Base-by-base conservation (phyloP, 306 rosid genomes). In the Acacia confusa region DNA sequence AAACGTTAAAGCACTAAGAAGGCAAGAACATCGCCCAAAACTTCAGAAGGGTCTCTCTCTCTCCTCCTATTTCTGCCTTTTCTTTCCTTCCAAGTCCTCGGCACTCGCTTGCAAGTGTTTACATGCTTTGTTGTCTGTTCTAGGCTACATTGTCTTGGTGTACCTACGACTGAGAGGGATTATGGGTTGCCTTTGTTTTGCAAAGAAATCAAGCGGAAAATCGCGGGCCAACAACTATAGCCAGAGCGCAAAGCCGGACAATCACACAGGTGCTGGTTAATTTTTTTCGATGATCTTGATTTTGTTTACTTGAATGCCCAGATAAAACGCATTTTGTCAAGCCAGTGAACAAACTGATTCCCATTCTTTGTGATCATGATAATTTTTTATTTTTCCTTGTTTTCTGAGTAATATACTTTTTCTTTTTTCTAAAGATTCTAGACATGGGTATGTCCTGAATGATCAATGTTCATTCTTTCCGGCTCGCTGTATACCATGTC, bases 151-250 rank as follows among this genome's bases (percentile, higher is more conserved):
- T 52, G 77, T 40, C 52, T 66, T 72, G 63, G 45, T 32, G 41
- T 67, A 79, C 78, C 88, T 70, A 61, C 6, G 77, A 70, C 85
- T 65, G 48, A 55, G 50, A 74, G 79, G 85, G 85, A 55, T 13
- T 53, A 95, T 95, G 99, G 90, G 98, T 81, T 95, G 97, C 86
- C 93, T 95, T 81, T 15, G 85, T 60, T 93, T 90, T 81, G 2
- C 57, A 17, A 88, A 88, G 17, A 83, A 88, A 78, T 77, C 95
- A 20, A 82, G 84, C 63, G 75, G 78, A 81, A 79, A 78, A 85
- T 76, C 90, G 10, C 80, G 75, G 32, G 41, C 81, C 36, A 65
- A 50, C 52, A 78, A 75, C 74, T 53, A 22, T 69, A 55, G 47
- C 34, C 60, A 45, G 48, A 79, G 19, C 61, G 66, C 75, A 53